Evolutionary conservation across 1,139 yeast species (phyloP), one percentile per base, ranked within the genome.

Genomic region (Zygosaccharomyces pseudobailii): DNA sequence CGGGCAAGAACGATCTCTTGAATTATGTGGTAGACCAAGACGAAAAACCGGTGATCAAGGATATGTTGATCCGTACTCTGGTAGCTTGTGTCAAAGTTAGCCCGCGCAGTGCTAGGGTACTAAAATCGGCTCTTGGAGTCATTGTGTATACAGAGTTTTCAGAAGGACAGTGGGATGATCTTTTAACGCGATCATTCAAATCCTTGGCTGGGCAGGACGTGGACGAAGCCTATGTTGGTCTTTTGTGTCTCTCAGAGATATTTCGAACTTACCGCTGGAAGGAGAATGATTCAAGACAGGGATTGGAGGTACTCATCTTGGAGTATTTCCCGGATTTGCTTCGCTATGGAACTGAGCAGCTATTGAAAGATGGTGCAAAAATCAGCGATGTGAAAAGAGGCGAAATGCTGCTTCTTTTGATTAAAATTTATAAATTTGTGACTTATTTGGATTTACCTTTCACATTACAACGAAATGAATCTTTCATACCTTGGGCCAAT

Each of bases 361-460:
- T 87, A 7, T 45, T 57, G 22, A 48, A 54, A 5, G 56, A 53
- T 22, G 63, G 61, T 8, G 45, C 50, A 17, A 66, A 76, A 32
- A 74, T 75, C 47, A 70, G 73, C 34, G 63, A 71, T 37, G 57
- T 62, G 3, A 67, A 68, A 40, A 74, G 79, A 46, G 94, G 92
- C 9, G 96, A 88, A 55, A 82, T 90, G 73, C 71, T 88, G 45
- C 86, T 85, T 56, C 72, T 87, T 55, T 76, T 89, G 39, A 68
- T 90, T 48, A 92, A 92, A 63, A 74, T 79, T 45, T 89, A 84
- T 72, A 90, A 90, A 66, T 87, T 85, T 66, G 87, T 83, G 39
- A 85, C 94, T 1, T 85, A 82, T 63, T 79, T 78, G 56, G 96
- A 87, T 58, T 71, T 92, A 40, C 97, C 97, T 1, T 70, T 63